A percentile compares a stretch with the other conserved stretches of the same genome.
These are phyloP conservation scores for Fusarium nematophilum DNA, from an alignment of 2,329 filamentous ascomycete species.

Conservation along the genomic window DNA sequence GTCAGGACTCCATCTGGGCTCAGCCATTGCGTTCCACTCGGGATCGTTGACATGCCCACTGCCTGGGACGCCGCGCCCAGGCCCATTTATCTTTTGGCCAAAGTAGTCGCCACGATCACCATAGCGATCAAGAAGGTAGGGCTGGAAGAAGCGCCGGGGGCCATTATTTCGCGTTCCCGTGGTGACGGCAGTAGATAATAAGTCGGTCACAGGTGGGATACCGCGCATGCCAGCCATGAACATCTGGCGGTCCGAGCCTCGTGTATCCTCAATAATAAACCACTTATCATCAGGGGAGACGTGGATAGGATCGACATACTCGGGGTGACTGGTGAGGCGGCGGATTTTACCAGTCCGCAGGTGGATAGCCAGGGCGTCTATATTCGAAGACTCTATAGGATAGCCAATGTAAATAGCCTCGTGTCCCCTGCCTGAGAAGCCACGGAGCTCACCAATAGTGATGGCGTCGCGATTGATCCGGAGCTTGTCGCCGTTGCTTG, in stretches of 20 bases:
- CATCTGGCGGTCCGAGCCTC: conserved; percentile 54
- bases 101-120: conserved; percentile 59
- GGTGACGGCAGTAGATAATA: conserved; percentile 46
- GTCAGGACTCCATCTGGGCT: conserved; percentile 56
- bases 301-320: conserved; percentile 56
- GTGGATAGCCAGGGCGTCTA: conserved; percentile 57
- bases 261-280: conserved; percentile 56
- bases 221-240: conserved; percentile 53
- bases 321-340: conserved; percentile 56
- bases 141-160: conserved; percentile 57
- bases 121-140: conserved; percentile 55
- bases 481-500: background rate
- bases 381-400: conserved; percentile 55
- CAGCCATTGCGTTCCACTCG: conserved; percentile 60
- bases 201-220: conserved; percentile 55
- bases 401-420: conserved; percentile 56
- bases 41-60: conserved; percentile 55
- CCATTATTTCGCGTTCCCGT: conserved; percentile 60
- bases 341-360: conserved; percentile 53
- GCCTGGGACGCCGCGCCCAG: conserved; percentile 40
- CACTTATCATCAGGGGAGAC: conserved; percentile 56
- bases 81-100: conserved; percentile 56
- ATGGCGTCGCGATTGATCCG: background rate
- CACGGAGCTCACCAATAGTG: conserved; percentile 56
- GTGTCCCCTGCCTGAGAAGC: conserved; percentile 54